Conservation (phyloP, 768 basidiomycete species). For the Mycena latifolia region DNA sequence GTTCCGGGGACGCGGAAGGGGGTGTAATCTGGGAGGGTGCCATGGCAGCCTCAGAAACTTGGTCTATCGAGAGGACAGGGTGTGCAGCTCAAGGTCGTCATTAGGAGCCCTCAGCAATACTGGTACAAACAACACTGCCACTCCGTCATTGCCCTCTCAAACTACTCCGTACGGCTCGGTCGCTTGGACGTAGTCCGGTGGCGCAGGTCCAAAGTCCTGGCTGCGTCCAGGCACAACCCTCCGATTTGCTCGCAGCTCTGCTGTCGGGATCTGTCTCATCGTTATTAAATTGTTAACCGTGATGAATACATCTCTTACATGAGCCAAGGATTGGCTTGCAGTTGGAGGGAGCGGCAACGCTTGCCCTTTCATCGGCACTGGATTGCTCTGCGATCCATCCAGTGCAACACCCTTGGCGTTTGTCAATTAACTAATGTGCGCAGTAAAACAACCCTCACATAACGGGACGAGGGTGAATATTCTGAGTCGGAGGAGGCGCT, state of each 20-base stretch:
- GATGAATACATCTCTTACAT: conserved; percentile 9
- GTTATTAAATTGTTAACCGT: neutral
- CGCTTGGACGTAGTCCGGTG: conserved; percentile 38
- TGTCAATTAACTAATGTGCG: neutral
- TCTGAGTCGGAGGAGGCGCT: conserved; percentile 25
- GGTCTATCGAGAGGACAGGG: neutral
- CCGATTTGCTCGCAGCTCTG: conserved; percentile 32
- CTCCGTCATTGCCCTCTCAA: too few relatives aligned
- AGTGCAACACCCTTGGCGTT: conserved; percentile 3
- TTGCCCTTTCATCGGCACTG: conserved; percentile 26
- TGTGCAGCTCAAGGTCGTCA: neutral
- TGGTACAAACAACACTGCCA: too few relatives aligned
- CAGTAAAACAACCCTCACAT: conserved; percentile 6
- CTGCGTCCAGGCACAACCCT: conserved; percentile 36
- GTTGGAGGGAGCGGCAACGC: conserved; percentile 28
- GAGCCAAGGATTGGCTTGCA: conserved; percentile 31
- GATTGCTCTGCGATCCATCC: neutral
- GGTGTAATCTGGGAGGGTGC: conserved; percentile 20
- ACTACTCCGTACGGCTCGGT: conserved; percentile 30
- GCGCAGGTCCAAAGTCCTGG: conserved; percentile 39
- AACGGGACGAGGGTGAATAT: conserved; percentile 26
- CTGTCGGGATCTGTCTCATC: conserved; percentile 19
- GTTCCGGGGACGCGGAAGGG: conserved; percentile 17
- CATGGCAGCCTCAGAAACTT: neutral
- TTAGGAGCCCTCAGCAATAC: neutral